A percentile compares a stretch with the other conserved stretches of the same genome.
Evolutionary conservation across 2,329 filamentous ascomycete species (phyloP).

Genomic region (Juglanconis oblonga): DNA sequence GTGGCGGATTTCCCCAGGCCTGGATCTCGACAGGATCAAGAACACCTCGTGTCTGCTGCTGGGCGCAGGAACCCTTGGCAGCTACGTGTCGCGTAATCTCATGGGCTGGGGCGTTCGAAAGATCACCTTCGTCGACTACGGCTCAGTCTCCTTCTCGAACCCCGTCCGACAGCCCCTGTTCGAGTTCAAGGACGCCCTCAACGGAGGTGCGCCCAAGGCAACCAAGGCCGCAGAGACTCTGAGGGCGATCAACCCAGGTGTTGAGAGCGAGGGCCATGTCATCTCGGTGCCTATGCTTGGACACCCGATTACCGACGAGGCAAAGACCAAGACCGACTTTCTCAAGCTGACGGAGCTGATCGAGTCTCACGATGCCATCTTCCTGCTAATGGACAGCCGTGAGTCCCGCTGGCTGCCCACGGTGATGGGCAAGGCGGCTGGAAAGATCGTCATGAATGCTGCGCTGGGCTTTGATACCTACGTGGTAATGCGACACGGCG

Average conservation of each 20-base stretch:
- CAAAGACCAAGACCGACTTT: constrained; percentile 69
- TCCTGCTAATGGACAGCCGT: constrained; percentile 94
- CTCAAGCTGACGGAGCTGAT: constrained; percentile 72
- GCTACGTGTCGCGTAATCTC: constrained; percentile 87
- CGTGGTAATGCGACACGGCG: constrained; percentile 93
- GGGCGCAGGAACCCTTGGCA: constrained; percentile 88
- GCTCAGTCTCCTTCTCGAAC: constrained; percentile 90
- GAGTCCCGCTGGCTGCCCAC: constrained; percentile 96
- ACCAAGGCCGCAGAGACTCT: constrained; percentile 75
- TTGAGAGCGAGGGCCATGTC: constrained; percentile 75
- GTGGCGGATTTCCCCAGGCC: constrained; percentile 87
- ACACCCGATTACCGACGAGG: constrained; percentile 76
- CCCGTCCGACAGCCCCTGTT: constrained; percentile 94
- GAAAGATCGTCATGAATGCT: constrained; percentile 95
- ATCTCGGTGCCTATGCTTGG: constrained; percentile 94
- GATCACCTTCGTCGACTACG: constrained; percentile 95
- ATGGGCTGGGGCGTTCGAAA: constrained; percentile 95
- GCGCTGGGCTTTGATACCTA: constrained; percentile 95
- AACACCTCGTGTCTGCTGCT: constrained; percentile 85
- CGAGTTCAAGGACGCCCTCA: constrained; percentile 81
- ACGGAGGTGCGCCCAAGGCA: constrained; percentile 83
- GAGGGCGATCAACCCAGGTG: constrained; percentile 83
- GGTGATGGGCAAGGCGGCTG: constrained; percentile 87
- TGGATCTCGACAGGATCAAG: constrained; percentile 87
- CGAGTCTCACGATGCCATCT: constrained; percentile 83